Percentiles rank a stretch among this genome's conserved stretches.
Evolutionary conservation across 441 rosid species (phyloP).

Genomic region (Mallotus repandus): DNA sequence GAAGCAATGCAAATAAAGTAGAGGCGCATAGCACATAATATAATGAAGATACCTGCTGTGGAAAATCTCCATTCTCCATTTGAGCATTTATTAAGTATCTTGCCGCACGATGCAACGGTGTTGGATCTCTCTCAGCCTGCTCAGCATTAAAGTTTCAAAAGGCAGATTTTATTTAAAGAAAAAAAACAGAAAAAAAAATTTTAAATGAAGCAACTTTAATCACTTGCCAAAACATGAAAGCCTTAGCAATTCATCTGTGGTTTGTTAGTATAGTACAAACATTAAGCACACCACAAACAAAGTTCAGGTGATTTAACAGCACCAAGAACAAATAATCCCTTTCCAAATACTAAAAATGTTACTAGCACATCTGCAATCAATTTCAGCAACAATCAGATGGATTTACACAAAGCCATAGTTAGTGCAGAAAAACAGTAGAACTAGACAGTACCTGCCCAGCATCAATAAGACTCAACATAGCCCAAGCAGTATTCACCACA

Average conservation of each 20-base stretch:
- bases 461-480: constrained; percentile 71
- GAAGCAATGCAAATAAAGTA: not conserved
- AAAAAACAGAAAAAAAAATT: not conserved
- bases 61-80: constrained; percentile 64
- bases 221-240: not conserved
- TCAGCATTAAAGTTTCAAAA: constrained; percentile 5
- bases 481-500: constrained; percentile 79
- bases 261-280: not conserved
- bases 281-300: not conserved
- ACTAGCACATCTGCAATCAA: not conserved
- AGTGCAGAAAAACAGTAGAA: not conserved
- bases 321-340: not conserved
- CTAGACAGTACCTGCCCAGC: constrained; percentile 59
- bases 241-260: not conserved
- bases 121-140: constrained; percentile 55
- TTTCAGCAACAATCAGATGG: not conserved
- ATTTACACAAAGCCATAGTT: not conserved
- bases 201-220: not conserved
- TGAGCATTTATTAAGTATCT: constrained; percentile 53
- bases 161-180: not conserved
- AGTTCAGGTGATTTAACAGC: not conserved
- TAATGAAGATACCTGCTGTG: constrained; percentile 41
- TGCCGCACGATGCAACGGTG: constrained; percentile 54
- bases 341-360: not conserved
- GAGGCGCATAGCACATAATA: too few species aligned